phyloP scores from a whole-genome alignment of 805 yeast species.

The Candida takata region DNA sequence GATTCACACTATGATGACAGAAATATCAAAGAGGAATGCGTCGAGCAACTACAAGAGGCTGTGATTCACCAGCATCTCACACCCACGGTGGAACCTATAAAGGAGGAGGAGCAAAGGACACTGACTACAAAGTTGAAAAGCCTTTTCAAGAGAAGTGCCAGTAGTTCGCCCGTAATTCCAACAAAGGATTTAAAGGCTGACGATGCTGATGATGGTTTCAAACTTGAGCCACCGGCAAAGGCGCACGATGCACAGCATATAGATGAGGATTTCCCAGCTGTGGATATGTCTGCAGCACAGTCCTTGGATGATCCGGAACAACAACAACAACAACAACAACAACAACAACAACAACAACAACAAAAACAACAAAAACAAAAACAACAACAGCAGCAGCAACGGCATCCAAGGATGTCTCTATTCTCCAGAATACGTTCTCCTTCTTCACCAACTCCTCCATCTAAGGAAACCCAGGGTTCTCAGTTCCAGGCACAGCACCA shows the following conservation, averaged over 20 bases:
- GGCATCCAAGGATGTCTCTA: conserved; percentile 7
- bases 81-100: conserved; percentile 7
- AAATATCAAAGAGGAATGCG: too few species aligned
- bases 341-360: conserved; percentile 11
- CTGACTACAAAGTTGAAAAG: conserved; percentile 17
- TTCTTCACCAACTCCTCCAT: conserved; percentile 24
- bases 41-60: conserved; percentile 7
- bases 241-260: conserved; percentile 8
- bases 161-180: conserved; percentile 11
- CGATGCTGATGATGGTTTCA: conserved; percentile 6
- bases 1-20: too few species aligned
- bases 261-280: conserved; percentile 8
- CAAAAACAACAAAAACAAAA: too few species aligned
- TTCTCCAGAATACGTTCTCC: conserved; percentile 29
- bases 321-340: conserved; percentile 6
- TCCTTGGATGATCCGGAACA: conserved; percentile 2
- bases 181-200: conserved; percentile 7
- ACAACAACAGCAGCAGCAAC: too few species aligned
- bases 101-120: conserved; percentile 11
- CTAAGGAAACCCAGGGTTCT: neutral
- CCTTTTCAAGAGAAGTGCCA: conserved; percentile 18
- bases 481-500: neutral
- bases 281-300: conserved; percentile 4
- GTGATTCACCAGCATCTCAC: conserved; percentile 11
- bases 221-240: conserved; percentile 13